These are phyloP conservation scores for Crotalaria pallida DNA, from an alignment of 306 rosid species.

Conservation along the genomic window DNA sequence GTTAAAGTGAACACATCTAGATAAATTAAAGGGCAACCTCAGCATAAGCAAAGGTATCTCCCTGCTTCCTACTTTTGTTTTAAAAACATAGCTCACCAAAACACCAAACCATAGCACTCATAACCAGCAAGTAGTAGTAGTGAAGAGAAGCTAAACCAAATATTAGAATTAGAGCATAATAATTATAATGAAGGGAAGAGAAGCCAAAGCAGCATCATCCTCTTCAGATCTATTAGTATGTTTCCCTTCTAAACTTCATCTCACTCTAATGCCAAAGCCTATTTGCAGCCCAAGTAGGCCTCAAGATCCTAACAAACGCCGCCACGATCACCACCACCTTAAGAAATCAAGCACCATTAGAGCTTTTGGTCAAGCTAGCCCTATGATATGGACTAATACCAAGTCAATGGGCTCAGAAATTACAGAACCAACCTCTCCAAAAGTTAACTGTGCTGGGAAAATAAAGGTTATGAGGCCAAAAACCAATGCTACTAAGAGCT, in stretches of 20 bases:
- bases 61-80: conserved; percentile 39
- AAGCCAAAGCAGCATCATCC: conserved; percentile 45
- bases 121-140: conserved; percentile 4
- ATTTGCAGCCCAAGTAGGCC: conserved; percentile 84
- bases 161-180: background rate
- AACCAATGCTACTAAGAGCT: conserved; percentile 46
- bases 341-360: conserved; percentile 34
- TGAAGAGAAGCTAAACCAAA: background rate
- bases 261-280: conserved; percentile 68
- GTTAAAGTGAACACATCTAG: conserved; percentile 24
- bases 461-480: conserved; percentile 72
- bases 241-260: conserved; percentile 74
- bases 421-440: conserved; percentile 83
- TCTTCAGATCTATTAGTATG: conserved; percentile 84
- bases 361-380: conserved; percentile 49
- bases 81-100: conserved; percentile 24
- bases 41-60: conserved; percentile 50
- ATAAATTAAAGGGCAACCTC: conserved; percentile 33
- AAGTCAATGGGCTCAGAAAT: conserved; percentile 58
- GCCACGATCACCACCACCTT: conserved; percentile 30
- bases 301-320: conserved; percentile 43
- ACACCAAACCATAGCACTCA: background rate
- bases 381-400: conserved; percentile 65
- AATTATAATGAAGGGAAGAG: conserved; percentile 47
- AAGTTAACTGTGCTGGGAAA: conserved; percentile 92